These are phyloP conservation scores for Clitopilus hobsonii DNA, from an alignment of 768 basidiomycete genomes.

Conservation along the genomic window DNA sequence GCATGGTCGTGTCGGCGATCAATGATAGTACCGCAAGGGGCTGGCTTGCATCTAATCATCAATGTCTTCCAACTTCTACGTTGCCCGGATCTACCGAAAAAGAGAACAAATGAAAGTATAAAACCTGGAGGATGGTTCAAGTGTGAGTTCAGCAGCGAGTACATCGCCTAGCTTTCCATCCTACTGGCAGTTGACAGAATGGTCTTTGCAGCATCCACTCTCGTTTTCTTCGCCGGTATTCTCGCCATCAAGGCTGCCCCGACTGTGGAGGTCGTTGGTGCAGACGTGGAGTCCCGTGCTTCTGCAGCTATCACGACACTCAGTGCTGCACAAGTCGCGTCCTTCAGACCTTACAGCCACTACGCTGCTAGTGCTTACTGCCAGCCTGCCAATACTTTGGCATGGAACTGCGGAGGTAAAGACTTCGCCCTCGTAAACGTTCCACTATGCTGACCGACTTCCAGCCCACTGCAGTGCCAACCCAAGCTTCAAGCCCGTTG, in stretches of 20 bases:
- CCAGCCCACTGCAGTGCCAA: constrained; percentile 43
- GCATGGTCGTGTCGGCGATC: background rate
- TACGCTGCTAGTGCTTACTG: constrained; percentile 45
- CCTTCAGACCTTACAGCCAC: constrained; percentile 34
- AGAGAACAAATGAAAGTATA: background rate
- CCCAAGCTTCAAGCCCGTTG: constrained; percentile 35
- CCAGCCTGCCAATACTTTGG: constrained; percentile 26
- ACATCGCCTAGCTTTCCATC: background rate
- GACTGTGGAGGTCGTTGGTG: constrained; percentile 5
- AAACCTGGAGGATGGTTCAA: background rate
- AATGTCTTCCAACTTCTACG: background rate
- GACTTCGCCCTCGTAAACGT: constrained; percentile 11
- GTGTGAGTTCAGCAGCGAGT: background rate
- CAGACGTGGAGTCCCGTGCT: constrained; percentile 1
- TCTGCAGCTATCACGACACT: constrained; percentile 23
- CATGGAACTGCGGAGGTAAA: constrained; percentile 42
- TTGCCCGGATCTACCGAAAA: background rate
- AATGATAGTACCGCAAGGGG: background rate
- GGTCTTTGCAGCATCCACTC: background rate
- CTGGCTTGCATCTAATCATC: too few relatives aligned
- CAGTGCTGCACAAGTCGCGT: constrained; percentile 27
- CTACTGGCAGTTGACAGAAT: background rate
- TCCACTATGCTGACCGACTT: constrained; percentile 13
- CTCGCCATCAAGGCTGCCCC: constrained; percentile 8
- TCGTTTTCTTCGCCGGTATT: constrained; percentile 5